Percentiles rank a stretch among this genome's conserved stretches.
Conservation (phyloP, 805 yeast species). For the Myxozyma vanderwaltii region DNA sequence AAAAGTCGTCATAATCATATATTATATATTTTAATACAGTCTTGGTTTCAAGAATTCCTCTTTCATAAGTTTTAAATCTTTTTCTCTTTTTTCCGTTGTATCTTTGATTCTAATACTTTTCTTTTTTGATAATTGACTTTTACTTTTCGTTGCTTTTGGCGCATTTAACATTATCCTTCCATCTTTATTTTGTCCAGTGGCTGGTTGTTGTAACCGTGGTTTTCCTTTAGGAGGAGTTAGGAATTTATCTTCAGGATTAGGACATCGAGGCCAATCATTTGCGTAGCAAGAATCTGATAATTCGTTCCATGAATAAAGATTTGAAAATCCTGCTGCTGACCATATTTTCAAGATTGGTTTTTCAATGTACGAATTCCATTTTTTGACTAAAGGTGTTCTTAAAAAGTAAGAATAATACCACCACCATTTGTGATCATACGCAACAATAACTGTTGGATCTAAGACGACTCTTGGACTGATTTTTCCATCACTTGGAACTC, state of each 20-base stretch:
- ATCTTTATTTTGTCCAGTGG: background rate
- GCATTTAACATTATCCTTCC: background rate
- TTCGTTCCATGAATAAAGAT: slow-evolving; percentile 18
- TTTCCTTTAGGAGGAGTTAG: background rate
- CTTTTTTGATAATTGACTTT: background rate
- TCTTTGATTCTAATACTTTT: background rate
- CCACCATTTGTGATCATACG: slow-evolving; percentile 26
- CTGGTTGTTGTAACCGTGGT: background rate
- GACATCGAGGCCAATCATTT: slow-evolving; percentile 20
- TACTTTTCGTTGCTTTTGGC: background rate
- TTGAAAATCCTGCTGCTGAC: background rate
- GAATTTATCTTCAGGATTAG: background rate
- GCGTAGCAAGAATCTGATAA: slow-evolving; percentile 19
- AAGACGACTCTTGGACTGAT: slow-evolving; percentile 19
- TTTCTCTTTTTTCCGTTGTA: background rate
- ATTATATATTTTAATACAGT: background rate
- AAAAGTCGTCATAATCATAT: too few relatives aligned
- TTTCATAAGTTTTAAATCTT: background rate
- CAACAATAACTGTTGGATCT: slow-evolving; percentile 23
- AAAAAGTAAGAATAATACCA: slow-evolving; percentile 27
- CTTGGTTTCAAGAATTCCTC: background rate
- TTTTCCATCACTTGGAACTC: background rate
- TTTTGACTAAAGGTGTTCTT: slow-evolving; percentile 14
- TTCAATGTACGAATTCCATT: slow-evolving; percentile 19
- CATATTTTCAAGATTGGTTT: slow-evolving; percentile 15